Evolutionary conservation across 2,329 filamentous ascomycete genomes (phyloP), one percentile per base, ranked within the genome.

Genomic region (Aspergillus flavus): DNA sequence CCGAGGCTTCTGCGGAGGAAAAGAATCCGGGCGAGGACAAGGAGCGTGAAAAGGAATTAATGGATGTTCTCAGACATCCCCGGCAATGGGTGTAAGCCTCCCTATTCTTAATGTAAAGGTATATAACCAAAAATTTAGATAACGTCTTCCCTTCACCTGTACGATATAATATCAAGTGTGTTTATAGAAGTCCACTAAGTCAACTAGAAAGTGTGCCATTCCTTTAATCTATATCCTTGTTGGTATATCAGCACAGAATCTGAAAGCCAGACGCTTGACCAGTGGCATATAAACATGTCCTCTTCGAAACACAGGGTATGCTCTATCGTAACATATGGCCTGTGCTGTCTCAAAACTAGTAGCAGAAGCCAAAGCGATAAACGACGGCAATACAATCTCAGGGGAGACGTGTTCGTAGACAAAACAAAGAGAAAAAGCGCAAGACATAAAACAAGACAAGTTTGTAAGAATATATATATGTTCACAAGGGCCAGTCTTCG

Each of bases 1-100:
- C 77, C 6, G 78, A 78, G 39, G 69, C 63, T 90, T 87, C 75
- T 80, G 89, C 64, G 39, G 76, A 75, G 48, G 77, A 78, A 30
- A 74, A 78, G 30, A 68, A 70, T 12, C 65, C 73, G 36, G 72
- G 67, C 14, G 72, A 78, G 34, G 75, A 78, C 32, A 76, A 75
- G 64, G 68, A 70, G 53, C 75, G 72, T 67, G 95, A 99, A 81
- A 90, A 91, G 78, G 85, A 92, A 68, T 79, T 98, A 65, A 83
- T 97, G 56, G 89, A 94, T 64, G 91, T 89, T 46, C 73, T 90
- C 67, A 86, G 82, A 77, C 83, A 85, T 69, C 87, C 87, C 3
- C 81, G 82, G 64, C 86, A 89, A 66, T 90, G 87, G 87, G 85
- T 84, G 58, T 86, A 74, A 32, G 26, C 21, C 30, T 19, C 21